Conservation (phyloP, 1,284 basidiomycete genomes). For the Cryptococcus jaspeensis region DNA sequence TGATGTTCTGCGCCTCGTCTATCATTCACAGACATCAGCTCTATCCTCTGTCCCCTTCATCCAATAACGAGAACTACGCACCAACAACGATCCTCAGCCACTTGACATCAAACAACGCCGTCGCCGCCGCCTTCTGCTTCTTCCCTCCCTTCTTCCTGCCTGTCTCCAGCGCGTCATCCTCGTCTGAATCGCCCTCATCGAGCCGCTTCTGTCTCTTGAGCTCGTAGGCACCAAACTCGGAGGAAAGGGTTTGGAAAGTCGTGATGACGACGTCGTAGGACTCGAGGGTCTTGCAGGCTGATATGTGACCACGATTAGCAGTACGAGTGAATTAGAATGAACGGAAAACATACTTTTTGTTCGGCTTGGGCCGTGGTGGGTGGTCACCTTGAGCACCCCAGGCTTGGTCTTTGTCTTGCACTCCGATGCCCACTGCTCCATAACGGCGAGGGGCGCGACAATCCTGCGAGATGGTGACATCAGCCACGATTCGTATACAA, state of each 20-base stretch:
- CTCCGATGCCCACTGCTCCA: slow-evolving; percentile 89
- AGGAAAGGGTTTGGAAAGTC: slow-evolving; percentile 75
- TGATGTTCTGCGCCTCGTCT: slow-evolving; percentile 98
- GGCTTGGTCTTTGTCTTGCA: slow-evolving; percentile 70
- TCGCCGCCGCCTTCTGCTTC: slow-evolving; percentile 55
- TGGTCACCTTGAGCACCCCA: slow-evolving; percentile 64
- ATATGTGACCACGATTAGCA: slow-evolving; percentile 2
- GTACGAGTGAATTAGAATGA: background rate
- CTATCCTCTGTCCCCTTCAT: background rate
- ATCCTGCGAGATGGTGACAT: slow-evolving; percentile 56
- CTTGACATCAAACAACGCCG: slow-evolving; percentile 72
- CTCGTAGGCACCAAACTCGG: slow-evolving; percentile 60
- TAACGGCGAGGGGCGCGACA: slow-evolving; percentile 76
- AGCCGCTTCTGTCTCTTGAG: slow-evolving; percentile 9
- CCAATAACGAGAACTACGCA: slow-evolving; percentile 39
- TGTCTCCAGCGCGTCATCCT: slow-evolving; percentile 16
- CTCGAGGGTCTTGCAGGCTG: slow-evolving; percentile 63
- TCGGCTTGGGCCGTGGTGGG: slow-evolving; percentile 76
- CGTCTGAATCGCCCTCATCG: slow-evolving; percentile 33
- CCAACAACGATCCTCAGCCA: slow-evolving; percentile 87
- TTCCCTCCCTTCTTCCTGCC: slow-evolving; percentile 49
- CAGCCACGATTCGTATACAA: background rate
- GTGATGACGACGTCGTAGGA: slow-evolving; percentile 74
- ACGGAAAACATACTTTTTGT: slow-evolving; percentile 61
- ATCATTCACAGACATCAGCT: background rate